Evolutionary conservation across 768 basidiomycete genomes (phyloP).

Genomic region (Suillus subluteus): DNA sequence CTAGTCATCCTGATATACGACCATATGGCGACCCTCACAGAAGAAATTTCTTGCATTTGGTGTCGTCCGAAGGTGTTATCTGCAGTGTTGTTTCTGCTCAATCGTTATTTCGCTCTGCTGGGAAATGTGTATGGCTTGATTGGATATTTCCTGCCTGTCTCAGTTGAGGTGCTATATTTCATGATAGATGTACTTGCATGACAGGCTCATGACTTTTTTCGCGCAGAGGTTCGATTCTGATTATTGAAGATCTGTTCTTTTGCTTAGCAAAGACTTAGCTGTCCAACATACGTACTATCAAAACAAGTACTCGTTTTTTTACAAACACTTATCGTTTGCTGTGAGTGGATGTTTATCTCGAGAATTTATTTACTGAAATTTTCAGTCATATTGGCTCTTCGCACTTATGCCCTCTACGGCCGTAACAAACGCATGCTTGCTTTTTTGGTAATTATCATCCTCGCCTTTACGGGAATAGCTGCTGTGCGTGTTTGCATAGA

Average conservation of each 20-base stretch:
- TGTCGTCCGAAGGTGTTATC: background rate
- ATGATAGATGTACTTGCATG: background rate
- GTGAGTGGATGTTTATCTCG: background rate
- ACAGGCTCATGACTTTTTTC: background rate
- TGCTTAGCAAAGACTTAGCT: background rate
- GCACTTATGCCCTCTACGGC: background rate
- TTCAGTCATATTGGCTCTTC: constrained; percentile 4
- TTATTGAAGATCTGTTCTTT: background rate
- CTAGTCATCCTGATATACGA: background rate
- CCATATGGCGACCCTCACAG: background rate
- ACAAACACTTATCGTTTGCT: background rate
- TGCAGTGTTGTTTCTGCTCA: background rate
- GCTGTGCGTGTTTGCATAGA: background rate
- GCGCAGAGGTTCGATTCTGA: background rate
- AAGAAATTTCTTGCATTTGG: background rate
- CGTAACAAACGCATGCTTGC: background rate
- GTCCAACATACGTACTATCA: background rate
- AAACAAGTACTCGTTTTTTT: background rate
- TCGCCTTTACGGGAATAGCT: background rate
- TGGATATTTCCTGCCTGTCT: background rate
- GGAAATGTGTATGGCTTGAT: background rate
- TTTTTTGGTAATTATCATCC: background rate
- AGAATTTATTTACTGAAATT: background rate
- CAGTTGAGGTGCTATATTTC: background rate
- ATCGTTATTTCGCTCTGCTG: background rate